Evolutionary conservation across 192 early-diverging fungal species (phyloP), one percentile per base, ranked within the genome.

Genomic region (Coemansia javaensis): DNA sequence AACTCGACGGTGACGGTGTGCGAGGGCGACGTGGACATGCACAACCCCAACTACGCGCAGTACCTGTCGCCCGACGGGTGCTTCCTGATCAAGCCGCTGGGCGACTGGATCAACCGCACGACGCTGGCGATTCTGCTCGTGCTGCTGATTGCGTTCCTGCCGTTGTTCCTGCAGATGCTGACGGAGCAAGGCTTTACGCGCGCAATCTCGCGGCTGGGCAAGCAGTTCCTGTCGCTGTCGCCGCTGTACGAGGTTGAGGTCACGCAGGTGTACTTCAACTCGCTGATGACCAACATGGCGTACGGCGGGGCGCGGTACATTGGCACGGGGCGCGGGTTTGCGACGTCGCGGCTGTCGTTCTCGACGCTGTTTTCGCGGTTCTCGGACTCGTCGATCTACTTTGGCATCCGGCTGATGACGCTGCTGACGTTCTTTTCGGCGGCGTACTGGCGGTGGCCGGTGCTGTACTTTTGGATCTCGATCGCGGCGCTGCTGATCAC

Each of bases 301-400:
- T 90, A 82, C 53, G 88, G 88, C 42, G 84, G 87, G 15, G 90
- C 90, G 10, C 80, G 82, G n/a, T 91, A 90, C 51, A 87, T 90
- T 46, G 87, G 82, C 32, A 88, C 88, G 9, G 90, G 90, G 0
- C 85, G 90, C 65, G 87, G 88, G 22, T 89, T 91, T 62, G 85
- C 90, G 1, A 91, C 90, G 3, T 78, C 90, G 16, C 79, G 88
- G 0, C 62, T 85, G 25, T 78, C 82, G 38, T 91, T 91, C 59
- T 67, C 79, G 8, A 67, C 82, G 12, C 78, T 91, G 22, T 91
- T 84, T 50, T 85, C 83, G 23, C 79, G 85, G 5, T 91, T 90
- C 47, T 78, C 86, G 0, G 79, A 80, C 24, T 76, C 88, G 9
- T 84, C 81, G 24, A 83, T 91, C 30, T 88, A 90, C 57, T 66